Evolutionary conservation across 2,329 filamentous ascomycete species (phyloP).

Genomic region (Pezicula radicicola): DNA sequence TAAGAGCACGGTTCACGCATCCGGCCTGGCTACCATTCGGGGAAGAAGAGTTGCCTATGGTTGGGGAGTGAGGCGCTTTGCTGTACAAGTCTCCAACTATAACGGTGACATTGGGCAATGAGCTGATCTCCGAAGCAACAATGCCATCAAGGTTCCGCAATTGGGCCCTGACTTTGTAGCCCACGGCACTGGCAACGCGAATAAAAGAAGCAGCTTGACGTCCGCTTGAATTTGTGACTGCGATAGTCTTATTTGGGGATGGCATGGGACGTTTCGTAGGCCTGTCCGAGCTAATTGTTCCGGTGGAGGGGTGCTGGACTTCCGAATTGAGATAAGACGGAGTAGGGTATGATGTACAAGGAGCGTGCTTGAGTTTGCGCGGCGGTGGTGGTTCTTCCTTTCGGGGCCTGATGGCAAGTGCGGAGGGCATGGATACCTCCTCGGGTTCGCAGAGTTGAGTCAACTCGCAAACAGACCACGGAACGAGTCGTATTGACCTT

Average conservation of each 20-base stretch:
- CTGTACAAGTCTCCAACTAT: slow-evolving; percentile 62
- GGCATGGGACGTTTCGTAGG: slow-evolving; percentile 29
- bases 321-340: neutral
- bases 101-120: slow-evolving; percentile 71
- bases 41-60: slow-evolving; percentile 45
- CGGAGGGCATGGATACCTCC: slow-evolving; percentile 24
- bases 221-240: slow-evolving; percentile 93
- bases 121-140: slow-evolving; percentile 81
- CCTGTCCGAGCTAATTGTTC: slow-evolving; percentile 11
- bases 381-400: slow-evolving; percentile 12
- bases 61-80: slow-evolving; percentile 39
- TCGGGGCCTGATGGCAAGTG: slow-evolving; percentile 23
- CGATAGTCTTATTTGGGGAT: slow-evolving; percentile 57
- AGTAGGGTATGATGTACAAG: slow-evolving; percentile 20
- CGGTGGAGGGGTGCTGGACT: slow-evolving; percentile 12
- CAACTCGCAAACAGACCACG: neutral
- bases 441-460: neutral
- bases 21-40: slow-evolving; percentile 60
- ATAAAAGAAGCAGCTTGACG: slow-evolving; percentile 95
- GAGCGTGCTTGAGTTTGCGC: slow-evolving; percentile 23
- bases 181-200: slow-evolving; percentile 87
- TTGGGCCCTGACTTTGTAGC: slow-evolving; percentile 90
- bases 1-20: slow-evolving; percentile 69
- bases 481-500: neutral
- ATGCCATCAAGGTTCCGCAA: slow-evolving; percentile 83